A percentile compares a stretch with the other conserved stretches of the same genome.
Evolutionary conservation across 306 rosid genomes (phyloP).

Genomic region (Vigna hirtella): DNA sequence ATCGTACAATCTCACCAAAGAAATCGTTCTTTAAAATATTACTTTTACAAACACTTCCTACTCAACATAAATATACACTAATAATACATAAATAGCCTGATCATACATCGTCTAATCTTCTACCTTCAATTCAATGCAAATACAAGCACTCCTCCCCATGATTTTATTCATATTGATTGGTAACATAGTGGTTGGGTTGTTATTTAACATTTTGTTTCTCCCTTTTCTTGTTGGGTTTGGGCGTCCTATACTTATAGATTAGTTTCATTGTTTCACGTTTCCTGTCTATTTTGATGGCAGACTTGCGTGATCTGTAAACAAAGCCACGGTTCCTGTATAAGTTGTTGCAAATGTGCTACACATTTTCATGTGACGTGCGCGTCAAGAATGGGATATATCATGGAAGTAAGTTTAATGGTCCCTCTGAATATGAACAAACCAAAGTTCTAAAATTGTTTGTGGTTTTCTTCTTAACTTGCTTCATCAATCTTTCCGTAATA

Average conservation of each 20-base stretch:
- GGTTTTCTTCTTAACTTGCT: conserved; percentile 10
- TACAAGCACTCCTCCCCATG: background rate
- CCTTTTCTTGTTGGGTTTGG: background rate
- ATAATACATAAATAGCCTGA: background rate
- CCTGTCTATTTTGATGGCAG: conserved; percentile 57
- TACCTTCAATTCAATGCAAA: conserved; percentile 11
- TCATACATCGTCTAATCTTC: background rate
- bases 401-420: conserved; percentile 72
- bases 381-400: conserved; percentile 82
- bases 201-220: background rate
- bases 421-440: conserved; percentile 26
- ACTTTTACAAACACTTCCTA: conserved; percentile 7
- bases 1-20: background rate
- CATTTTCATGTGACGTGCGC: conserved; percentile 90
- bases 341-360: conserved; percentile 94
- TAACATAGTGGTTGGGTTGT: background rate
- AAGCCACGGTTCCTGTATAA: conserved; percentile 85
- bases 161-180: background rate
- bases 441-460: conserved; percentile 10
- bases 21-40: background rate
- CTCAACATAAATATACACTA: background rate
- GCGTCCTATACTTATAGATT: background rate
- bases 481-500: conserved; percentile 20
- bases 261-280: conserved; percentile 7
- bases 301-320: conserved; percentile 85